A percentile compares a stretch with the other conserved stretches of the same genome.
Evolutionary conservation across 768 basidiomycete species (phyloP).

Genomic region (Goffeauzyma gilvescens): DNA sequence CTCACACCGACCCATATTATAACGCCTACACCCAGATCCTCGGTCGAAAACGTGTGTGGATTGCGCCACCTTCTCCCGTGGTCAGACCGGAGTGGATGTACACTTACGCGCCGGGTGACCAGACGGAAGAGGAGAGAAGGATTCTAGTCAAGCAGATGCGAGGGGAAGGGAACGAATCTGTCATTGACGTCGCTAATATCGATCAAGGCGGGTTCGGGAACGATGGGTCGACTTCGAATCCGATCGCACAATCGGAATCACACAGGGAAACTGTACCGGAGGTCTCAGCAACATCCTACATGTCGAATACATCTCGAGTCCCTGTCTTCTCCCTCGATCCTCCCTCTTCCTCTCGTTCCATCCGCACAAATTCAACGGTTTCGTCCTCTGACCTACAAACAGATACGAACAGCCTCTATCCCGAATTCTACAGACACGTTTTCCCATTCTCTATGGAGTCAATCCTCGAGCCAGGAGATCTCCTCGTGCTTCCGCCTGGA

Average conservation of each 20-base stretch:
- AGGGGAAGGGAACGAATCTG: background rate
- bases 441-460: slow-evolving; percentile 44
- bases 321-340: slow-evolving; percentile 79
- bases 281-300: slow-evolving; percentile 32
- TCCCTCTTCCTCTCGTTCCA: no score
- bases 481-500: slow-evolving; percentile 72
- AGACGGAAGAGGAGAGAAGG: slow-evolving; percentile 1
- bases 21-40: slow-evolving; percentile 82
- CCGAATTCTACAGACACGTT: slow-evolving; percentile 43
- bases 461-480: slow-evolving; percentile 59
- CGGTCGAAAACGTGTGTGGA: slow-evolving; percentile 76
- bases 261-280: background rate
- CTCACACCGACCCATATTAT: slow-evolving; percentile 65
- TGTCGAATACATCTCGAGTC: slow-evolving; percentile 62
- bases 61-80: slow-evolving; percentile 47
- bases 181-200: no score
- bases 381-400: background rate
- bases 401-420: slow-evolving; percentile 27
- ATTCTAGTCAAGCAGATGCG: no score
- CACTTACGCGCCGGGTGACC: background rate
- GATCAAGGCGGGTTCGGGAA: no score
- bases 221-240: no score
- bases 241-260: no score
- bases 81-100: slow-evolving; percentile 41
- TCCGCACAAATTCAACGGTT: slow-evolving; percentile 12